Percentiles rank a stretch among this genome's conserved stretches.
Evolutionary conservation across 345 rosid species (phyloP).

Genomic region (Bruguiera sexangula): DNA sequence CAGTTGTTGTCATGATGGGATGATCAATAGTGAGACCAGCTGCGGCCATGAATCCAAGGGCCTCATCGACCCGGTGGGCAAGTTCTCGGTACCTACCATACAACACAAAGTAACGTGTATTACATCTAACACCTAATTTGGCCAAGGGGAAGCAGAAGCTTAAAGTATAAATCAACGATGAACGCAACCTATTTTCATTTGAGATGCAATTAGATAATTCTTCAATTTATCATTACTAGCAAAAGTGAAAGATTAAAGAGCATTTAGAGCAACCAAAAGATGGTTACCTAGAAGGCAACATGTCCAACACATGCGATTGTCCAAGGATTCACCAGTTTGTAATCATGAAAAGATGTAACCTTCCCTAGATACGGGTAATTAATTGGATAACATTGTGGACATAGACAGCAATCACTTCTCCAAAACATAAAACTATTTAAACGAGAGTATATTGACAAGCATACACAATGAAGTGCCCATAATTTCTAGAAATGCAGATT

Average conservation of each 20-base stretch:
- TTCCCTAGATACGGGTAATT: too few relatives aligned
- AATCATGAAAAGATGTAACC: too few relatives aligned
- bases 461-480: not conserved
- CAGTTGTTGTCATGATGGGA: conserved; percentile 30
- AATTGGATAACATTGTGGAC: not conserved
- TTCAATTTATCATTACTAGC: not conserved
- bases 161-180: not conserved
- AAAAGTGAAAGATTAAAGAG: not conserved
- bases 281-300: too few relatives aligned
- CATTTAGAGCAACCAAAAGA: not conserved
- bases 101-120: not conserved
- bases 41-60: conserved; percentile 31
- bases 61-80: conserved; percentile 31
- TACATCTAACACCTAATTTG: not conserved
- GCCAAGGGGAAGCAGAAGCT: conserved; percentile 2
- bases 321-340: too few relatives aligned
- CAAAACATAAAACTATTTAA: not conserved
- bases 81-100: conserved; percentile 28
- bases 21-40: conserved; percentile 33
- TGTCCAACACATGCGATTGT: too few relatives aligned
- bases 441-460: not conserved
- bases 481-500: not conserved
- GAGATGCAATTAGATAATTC: not conserved
- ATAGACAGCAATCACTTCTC: not conserved
- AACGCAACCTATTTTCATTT: not conserved